A percentile compares a stretch with the other conserved stretches of the same genome.
These are phyloP conservation scores for Obelidium mucronatum DNA, from an alignment of 192 early-diverging fungal species.

Conservation along the genomic window DNA sequence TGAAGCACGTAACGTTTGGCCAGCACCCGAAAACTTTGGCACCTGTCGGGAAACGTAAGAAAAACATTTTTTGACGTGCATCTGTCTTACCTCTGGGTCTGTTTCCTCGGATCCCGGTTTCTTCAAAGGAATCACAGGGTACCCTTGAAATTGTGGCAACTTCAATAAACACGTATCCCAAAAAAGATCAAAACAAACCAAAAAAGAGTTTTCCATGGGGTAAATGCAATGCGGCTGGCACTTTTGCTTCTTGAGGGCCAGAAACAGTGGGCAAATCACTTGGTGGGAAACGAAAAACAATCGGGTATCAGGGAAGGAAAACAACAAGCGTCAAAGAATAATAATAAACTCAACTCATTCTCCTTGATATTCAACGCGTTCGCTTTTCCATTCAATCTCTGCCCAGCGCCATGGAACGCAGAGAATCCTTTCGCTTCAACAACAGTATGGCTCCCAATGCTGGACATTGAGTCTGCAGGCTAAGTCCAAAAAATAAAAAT, in stretches of 20 bases:
- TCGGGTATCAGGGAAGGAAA: not conserved
- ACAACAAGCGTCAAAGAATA: not conserved
- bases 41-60: not conserved
- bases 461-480: slow-evolving; percentile 34
- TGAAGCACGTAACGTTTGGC: slow-evolving; percentile 63
- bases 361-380: slow-evolving; percentile 14
- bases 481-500: too few relatives aligned
- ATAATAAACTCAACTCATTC: slow-evolving; percentile 16
- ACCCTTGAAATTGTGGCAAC: slow-evolving; percentile 52
- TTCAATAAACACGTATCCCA: not conserved
- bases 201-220: slow-evolving; percentile 91
- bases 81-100: slow-evolving; percentile 9
- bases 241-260: not conserved
- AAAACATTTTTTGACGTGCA: not conserved
- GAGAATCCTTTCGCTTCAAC: slow-evolving; percentile 43
- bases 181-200: slow-evolving; percentile 49
- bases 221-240: slow-evolving; percentile 78
- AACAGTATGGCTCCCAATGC: slow-evolving; percentile 57
- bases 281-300: not conserved
- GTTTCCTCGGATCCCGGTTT: slow-evolving; percentile 47
- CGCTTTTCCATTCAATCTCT: slow-evolving; percentile 55
- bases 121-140: slow-evolving; percentile 70
- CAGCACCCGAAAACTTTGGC: slow-evolving; percentile 48
- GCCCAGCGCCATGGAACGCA: slow-evolving; percentile 59
- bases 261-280: not conserved